phyloP scores from a whole-genome alignment of 2,329 filamentous ascomycete species.

The Nemania sp. region DNA sequence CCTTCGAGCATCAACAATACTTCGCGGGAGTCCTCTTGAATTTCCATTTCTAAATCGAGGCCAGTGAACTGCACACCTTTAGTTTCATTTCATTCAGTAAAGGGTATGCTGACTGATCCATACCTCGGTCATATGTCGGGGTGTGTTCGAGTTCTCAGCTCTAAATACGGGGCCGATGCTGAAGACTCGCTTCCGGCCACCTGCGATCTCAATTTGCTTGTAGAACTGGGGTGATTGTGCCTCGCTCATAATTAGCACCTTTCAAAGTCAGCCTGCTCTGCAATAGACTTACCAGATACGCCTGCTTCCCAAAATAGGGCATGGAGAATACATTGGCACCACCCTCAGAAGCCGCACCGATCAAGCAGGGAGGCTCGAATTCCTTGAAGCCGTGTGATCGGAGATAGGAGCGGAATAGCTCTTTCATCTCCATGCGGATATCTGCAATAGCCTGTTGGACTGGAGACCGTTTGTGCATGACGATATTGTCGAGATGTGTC shows the following conservation, averaged over 20 bases:
- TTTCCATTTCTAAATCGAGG: conserved; percentile 89
- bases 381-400: conserved; percentile 61
- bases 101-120: conserved; percentile 3
- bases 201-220: conserved; percentile 84
- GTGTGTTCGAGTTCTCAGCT: conserved; percentile 84
- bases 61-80: conserved; percentile 67
- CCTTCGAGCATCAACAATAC: not conserved
- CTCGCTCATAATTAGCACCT: not conserved
- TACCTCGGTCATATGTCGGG: conserved; percentile 79
- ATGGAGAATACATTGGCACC: conserved; percentile 90
- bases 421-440: conserved; percentile 10
- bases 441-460: conserved; percentile 78
- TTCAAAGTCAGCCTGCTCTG: not conserved
- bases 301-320: conserved; percentile 84
- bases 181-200: conserved; percentile 75
- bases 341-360: conserved; percentile 88
- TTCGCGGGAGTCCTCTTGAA: conserved; percentile 56
- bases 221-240: conserved; percentile 85
- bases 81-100: not conserved
- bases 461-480: conserved; percentile 88
- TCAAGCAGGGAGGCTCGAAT: conserved; percentile 87
- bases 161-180: conserved; percentile 81
- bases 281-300: conserved; percentile 55
- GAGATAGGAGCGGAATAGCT: conserved; percentile 5
- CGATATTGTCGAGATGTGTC: conserved; percentile 87